Percentiles rank a stretch among this genome's conserved stretches.
Evolutionary conservation across 2,329 filamentous ascomycete genomes (phyloP).

Genomic region (Sphaerostilbella broomeana): DNA sequence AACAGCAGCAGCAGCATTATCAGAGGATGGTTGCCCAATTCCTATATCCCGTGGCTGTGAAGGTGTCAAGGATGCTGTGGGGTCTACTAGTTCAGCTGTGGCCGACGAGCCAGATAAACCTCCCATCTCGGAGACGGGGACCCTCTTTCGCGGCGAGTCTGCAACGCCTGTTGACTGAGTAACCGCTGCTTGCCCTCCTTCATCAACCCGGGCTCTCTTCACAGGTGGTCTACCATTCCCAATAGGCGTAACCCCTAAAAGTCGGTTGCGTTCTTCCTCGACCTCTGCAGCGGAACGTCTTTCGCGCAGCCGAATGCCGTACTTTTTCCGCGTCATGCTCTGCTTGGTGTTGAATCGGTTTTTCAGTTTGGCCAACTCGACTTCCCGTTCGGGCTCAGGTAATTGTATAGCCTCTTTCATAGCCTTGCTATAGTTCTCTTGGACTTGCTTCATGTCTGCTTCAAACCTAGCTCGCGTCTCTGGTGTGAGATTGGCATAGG

Average conservation of each 20-base stretch:
- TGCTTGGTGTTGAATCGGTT: slow-evolving; percentile 51
- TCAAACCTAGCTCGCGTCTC: slow-evolving; percentile 22
- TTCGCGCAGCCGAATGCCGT: slow-evolving; percentile 47
- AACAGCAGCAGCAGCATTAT: neutral
- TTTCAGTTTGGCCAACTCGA: slow-evolving; percentile 36
- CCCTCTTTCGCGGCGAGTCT: slow-evolving; percentile 18
- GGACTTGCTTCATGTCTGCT: slow-evolving; percentile 23
- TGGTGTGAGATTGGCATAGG: slow-evolving; percentile 39
- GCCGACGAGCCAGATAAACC: slow-evolving; percentile 30
- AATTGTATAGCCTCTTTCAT: slow-evolving; percentile 38
- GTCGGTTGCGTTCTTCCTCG: slow-evolving; percentile 35
- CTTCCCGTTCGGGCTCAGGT: slow-evolving; percentile 26
- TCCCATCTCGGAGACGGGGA: slow-evolving; percentile 28
- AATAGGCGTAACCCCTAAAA: slow-evolving; percentile 20
- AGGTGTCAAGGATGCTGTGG: slow-evolving; percentile 23
- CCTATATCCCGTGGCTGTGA: slow-evolving; percentile 14
- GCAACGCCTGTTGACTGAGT: neutral
- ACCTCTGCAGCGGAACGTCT: slow-evolving; percentile 42
- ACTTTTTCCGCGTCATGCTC: slow-evolving; percentile 51
- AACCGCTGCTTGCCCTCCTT: slow-evolving; percentile 5
- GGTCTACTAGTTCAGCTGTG: slow-evolving; percentile 32
- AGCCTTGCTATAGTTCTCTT: slow-evolving; percentile 32
- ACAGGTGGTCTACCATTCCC: neutral
- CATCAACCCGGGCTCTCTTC: slow-evolving; percentile 22
- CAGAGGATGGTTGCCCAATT: neutral